Base-by-base conservation (phyloP, 2,329 filamentous ascomycete species). In the Aureobasidium zeae region DNA sequence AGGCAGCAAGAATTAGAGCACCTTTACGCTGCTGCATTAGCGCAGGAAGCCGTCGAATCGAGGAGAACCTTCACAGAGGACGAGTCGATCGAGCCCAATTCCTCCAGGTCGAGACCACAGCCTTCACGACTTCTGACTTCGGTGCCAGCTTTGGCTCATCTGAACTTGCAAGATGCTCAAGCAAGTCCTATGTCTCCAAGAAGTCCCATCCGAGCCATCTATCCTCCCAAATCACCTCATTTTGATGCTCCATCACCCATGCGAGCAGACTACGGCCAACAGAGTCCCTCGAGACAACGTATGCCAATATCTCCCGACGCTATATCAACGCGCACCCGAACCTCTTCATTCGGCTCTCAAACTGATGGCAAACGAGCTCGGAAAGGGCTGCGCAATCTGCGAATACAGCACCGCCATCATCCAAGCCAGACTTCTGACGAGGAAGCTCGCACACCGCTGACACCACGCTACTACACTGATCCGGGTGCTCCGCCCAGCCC, bases 21-120 rank as follows among this genome's bases (percentile, higher is more conserved):
- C 55, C 79, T 96, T 60, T 96, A 95, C 65, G 86, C 81, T 49
- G 83, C 87, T 53, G 88, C 94, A 51, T 83, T 94, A 79, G 86
- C 87, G 61, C 84, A 94, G 54, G 88, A 95, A 51, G 72, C 70
- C 33, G 65, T 68, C 50, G 72, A 68, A 20, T 55, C 54, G 21
- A 55, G 39, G 10, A 36, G 29, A n/a, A 44, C 45, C 9, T 24
- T 48, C 10, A 33, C 41, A 12, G 34, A 47, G 12, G 21, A 45
- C 11, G 44, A 38, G n/a, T 7, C 45, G 12, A 47, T 21, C 37
- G n/a, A 5, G 21, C 15, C 30, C 3, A 34, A 29, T 11, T 28
- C 39, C 4, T 21, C 22, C 2, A 28, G 6, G 11, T 8, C 29
- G 5, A 34, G 39, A 43, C 49, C 46, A 19, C 37, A 32, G 20